phyloP scores from a whole-genome alignment of 257 asterid species.

The Scutellaria galericulata region DNA sequence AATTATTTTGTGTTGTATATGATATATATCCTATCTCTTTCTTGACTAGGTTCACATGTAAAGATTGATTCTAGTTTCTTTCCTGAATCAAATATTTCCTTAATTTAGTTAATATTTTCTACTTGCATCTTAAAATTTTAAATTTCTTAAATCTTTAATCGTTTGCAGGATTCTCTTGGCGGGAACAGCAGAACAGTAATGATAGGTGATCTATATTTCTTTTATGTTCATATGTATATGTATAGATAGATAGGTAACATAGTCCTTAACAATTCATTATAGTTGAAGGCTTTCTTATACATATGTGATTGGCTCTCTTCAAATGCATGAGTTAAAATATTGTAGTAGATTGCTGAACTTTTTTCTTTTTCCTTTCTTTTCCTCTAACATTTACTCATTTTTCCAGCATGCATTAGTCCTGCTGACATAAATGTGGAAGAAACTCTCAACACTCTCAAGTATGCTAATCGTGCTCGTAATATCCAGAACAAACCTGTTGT shows the following conservation, averaged over 20 bases:
- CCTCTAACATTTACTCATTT: constrained; percentile 28
- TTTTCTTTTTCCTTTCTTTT: not conserved
- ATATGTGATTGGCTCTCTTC: constrained; percentile 2
- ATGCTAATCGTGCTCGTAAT: constrained; percentile 99
- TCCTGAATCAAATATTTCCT: not conserved
- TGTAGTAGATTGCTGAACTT: not conserved
- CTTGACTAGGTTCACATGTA: constrained; percentile 7
- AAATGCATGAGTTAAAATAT: not conserved
- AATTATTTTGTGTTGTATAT: not conserved
- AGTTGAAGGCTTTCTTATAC: constrained; percentile 6
- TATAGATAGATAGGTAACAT: not conserved
- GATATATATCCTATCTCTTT: not conserved
- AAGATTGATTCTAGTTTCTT: constrained; percentile 3
- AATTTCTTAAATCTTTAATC: constrained; percentile 23
- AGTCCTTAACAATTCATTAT: constrained; percentile 2
- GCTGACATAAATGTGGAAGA: constrained; percentile 99
- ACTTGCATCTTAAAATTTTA: constrained; percentile 7
- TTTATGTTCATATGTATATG: not conserved
- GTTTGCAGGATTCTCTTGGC: constrained; percentile 91
- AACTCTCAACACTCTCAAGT: constrained; percentile 94
- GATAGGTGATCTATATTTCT: constrained; percentile 67
- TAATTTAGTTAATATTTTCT: constrained; percentile 1
- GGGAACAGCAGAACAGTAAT: constrained; percentile 96
- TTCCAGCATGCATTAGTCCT: constrained; percentile 95
- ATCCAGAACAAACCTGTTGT: constrained; percentile 98